A percentile compares a stretch with the other conserved stretches of the same genome.
Evolutionary conservation across 164 flowering plant species (phyloP).

Genomic region (Vitis rotundifolia): DNA sequence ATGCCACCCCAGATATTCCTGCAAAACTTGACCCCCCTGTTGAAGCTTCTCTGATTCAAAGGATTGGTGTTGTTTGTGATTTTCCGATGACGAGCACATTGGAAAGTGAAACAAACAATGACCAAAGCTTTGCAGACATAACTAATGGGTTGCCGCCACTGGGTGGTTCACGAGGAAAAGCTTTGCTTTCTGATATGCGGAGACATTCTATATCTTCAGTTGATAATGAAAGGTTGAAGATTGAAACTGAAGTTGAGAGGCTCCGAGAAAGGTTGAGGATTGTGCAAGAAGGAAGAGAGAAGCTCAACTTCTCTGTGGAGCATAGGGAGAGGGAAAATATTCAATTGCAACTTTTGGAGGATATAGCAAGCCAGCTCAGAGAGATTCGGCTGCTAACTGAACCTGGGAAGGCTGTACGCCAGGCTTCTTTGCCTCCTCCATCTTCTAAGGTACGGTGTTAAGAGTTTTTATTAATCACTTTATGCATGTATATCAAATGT

Average conservation of each 20-base stretch:
- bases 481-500: not conserved
- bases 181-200: conserved; percentile 32
- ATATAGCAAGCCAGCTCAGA: conserved; percentile 60
- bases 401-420: conserved; percentile 51
- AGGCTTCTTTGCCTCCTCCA: conserved; percentile 64
- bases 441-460: conserved; percentile 57
- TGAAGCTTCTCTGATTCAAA: conserved; percentile 23
- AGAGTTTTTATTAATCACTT: not conserved
- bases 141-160: conserved; percentile 30
- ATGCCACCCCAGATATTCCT: conserved; percentile 14
- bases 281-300: conserved; percentile 77
- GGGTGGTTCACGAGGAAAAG: conserved; percentile 21
- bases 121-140: conserved; percentile 42
- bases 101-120: conserved; percentile 23
- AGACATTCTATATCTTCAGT: conserved; percentile 68
- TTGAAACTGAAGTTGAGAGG: conserved; percentile 74
- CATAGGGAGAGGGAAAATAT: conserved; percentile 49
- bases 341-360: conserved; percentile 67
- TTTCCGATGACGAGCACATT: conserved; percentile 19
- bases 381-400: conserved; percentile 63
- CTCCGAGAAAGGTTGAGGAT: conserved; percentile 67
- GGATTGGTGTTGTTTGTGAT: conserved; percentile 15
- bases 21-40: conserved; percentile 9
- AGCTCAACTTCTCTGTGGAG: conserved; percentile 56
- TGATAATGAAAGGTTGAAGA: conserved; percentile 69